Percentiles rank a stretch among this genome's conserved stretches.
Evolutionary conservation across 495 filamentous ascomycete species (phyloP).

Genomic region (Penicillium cataractarum): DNA sequence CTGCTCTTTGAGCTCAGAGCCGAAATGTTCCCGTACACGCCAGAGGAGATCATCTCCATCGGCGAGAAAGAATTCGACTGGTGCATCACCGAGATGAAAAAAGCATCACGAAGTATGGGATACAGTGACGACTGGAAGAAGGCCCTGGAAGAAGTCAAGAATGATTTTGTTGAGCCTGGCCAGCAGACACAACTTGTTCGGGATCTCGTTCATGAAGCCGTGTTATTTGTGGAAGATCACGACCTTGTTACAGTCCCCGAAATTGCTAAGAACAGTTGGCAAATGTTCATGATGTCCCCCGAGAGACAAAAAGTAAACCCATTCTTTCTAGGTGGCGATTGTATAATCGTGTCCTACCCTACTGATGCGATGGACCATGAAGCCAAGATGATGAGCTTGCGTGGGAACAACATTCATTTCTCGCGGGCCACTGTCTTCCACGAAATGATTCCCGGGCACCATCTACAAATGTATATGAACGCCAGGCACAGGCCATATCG

Average conservation of each 20-base stretch:
- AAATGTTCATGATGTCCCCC: constrained; percentile 57
- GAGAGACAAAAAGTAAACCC: constrained; percentile 51
- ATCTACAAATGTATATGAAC: constrained; percentile 50
- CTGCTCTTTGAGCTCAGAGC: constrained; percentile 31
- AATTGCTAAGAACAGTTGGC: constrained; percentile 50
- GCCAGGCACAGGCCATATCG: constrained; percentile 49
- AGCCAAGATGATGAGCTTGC: constrained; percentile 55
- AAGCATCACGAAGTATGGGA: constrained; percentile 28
- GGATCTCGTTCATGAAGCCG: constrained; percentile 26
- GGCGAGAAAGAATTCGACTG: constrained; percentile 34
- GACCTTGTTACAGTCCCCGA: constrained; percentile 54
- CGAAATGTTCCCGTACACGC: constrained; percentile 32
- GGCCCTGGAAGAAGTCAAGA: constrained; percentile 56
- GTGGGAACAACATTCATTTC: constrained; percentile 57
- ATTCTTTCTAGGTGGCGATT: constrained; percentile 55
- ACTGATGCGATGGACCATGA: constrained; percentile 50
- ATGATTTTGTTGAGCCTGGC: constrained; percentile 51
- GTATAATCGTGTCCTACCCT: constrained; percentile 55
- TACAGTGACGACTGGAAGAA: constrained; percentile 42
- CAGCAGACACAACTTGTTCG: constrained; percentile 51
- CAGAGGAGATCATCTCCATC: constrained; percentile 53
- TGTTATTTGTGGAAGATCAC: constrained; percentile 35
- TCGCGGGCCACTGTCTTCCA: constrained; percentile 56
- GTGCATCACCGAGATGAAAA: constrained; percentile 31
- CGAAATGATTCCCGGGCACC: constrained; percentile 59